Base-by-base conservation (phyloP, 2,329 filamentous ascomycete species). In the Fusarium lateritium region DNA sequence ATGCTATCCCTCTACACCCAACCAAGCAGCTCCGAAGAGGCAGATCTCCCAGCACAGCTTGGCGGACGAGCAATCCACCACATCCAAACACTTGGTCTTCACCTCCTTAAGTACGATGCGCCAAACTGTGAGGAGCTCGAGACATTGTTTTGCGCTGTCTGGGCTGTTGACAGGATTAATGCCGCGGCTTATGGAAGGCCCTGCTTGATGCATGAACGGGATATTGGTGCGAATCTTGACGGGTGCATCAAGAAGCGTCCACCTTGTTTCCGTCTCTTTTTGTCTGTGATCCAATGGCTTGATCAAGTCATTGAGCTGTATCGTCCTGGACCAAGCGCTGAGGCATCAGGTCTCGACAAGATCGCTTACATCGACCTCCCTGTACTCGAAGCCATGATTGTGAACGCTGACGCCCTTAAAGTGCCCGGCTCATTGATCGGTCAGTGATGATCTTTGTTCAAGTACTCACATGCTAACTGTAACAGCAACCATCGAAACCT, bases 221-320 rank as follows among this genome's bases (percentile, higher is more conserved):
- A 91, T 66, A 82, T 89, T 28, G 85, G 86, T 8, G 84, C 84
- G 53, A 82, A 86, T 59, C 65, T 89, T 0, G 83, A 86, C 0
- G 79, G 81, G 1, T 85, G 84, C 53, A 84, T 89, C 47, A 78
- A 79, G 22, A 80, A 80, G 45, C 85, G 88, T 45, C 78, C 82
- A 5, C 84, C 86, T 0, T 83, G 82, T 28, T 91, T 91, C 58
- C 83, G 85, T 5, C 77, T 91, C 0, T 83, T 90, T 22, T 76
- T 91, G 6, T 81, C 80, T 4, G 81, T 91, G 8, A 79, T 88
- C 6, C 78, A 82, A 40, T 82, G 88, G 73, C 80, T 91, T 0
- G 88, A 91, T 55, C 81, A 84, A 46, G 85, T 91, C 6, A 86
- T 91, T 58, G 83, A 84, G 28, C 76, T 91, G 8, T 91, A 91